Base-by-base conservation (phyloP, 2,329 filamentous ascomycete genomes). In the Aspergillus sp. region DNA sequence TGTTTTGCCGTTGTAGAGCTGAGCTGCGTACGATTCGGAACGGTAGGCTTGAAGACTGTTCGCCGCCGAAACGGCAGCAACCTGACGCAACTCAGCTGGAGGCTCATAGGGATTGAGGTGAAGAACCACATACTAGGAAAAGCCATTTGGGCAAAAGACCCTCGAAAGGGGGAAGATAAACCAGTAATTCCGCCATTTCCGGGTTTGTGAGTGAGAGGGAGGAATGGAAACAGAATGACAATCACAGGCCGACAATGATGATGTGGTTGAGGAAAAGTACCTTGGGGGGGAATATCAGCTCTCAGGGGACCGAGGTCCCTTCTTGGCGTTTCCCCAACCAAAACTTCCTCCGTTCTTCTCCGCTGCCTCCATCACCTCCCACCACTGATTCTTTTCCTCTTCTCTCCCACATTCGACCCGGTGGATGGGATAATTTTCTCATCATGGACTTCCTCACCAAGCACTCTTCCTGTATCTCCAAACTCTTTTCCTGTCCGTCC, bases 41-140 rank as follows among this genome's bases (percentile, higher is more conserved):
- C 77, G 65, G 74, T 95, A 95, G 67, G 89, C 85, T 78, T 96
- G 92, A 44, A 95, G 69, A 33, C 85, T 88, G 79, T 99, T 99
- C 65, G 84, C 87, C 53, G 94, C 79, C 26, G 93, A 90, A 52
- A 95, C 82, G 51, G 91, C 67, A 51, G 90, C 90, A 67, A 95
- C 82, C 93, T 96, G 59, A 30, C 26, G 8, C 26, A 11, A 8
- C 10, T 30, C 22, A 45, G 32, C 47, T 40, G 41, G 36, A 42
- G 52, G 46, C 55, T 56, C 53, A 47, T 38, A 48, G 35, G 42
- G n/a, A 14, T 19, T 19, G 10, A 26, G 11, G 26, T 20, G 36
- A 24, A 47, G 20, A 11, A 13, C n/a, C 22, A 50, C 19, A 33
- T 47, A 87, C 84, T 58, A 87, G 76, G 59, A 86, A 74, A 9